phyloP scores from a whole-genome alignment of 345 rosid genomes.

The Pugionium cornutum region DNA sequence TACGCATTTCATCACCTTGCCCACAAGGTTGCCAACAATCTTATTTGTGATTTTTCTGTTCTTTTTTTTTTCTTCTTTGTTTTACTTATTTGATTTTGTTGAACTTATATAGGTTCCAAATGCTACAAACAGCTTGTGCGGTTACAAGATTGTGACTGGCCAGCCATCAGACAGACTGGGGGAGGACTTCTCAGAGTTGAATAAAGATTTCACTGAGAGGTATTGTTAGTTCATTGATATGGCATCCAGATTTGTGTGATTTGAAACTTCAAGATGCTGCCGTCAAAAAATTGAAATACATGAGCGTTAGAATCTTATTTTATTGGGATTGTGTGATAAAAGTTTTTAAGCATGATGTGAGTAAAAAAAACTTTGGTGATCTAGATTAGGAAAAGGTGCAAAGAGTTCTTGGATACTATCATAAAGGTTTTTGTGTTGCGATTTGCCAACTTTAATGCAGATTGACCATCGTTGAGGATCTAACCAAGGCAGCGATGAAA shows the following conservation, averaged over 20 bases:
- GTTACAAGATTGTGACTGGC: conserved; percentile 97
- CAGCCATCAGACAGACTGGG: conserved; percentile 99
- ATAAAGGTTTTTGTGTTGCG: not conserved
- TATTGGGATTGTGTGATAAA: no score
- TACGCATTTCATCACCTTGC: conserved; percentile 90
- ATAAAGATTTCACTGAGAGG: conserved; percentile 93
- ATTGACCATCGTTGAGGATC: conserved; percentile 79
- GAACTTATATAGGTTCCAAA: conserved; percentile 73
- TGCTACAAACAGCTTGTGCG: conserved; percentile 93
- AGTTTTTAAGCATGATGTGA: not conserved
- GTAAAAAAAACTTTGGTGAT: not conserved
- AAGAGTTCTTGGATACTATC: not conserved
- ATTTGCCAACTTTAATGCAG: conserved; percentile 45
- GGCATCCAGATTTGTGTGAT: conserved; percentile 8
- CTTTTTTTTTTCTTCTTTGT: not conserved
- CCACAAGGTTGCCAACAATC: conserved; percentile 62
- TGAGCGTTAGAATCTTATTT: conserved; percentile 14
- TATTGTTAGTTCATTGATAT: conserved; percentile 17
- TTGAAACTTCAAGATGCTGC: conserved; percentile 11
- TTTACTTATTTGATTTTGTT: conserved; percentile 40
- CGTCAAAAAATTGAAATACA: not conserved
- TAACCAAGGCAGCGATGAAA: conserved; percentile 87
- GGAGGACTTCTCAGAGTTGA: conserved; percentile 88
- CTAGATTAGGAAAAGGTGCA: conserved; percentile 3
- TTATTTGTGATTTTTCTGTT: conserved; percentile 9